Conservation (phyloP, 2,329 filamentous ascomycete genomes). For the Claviceps citrina region DNA sequence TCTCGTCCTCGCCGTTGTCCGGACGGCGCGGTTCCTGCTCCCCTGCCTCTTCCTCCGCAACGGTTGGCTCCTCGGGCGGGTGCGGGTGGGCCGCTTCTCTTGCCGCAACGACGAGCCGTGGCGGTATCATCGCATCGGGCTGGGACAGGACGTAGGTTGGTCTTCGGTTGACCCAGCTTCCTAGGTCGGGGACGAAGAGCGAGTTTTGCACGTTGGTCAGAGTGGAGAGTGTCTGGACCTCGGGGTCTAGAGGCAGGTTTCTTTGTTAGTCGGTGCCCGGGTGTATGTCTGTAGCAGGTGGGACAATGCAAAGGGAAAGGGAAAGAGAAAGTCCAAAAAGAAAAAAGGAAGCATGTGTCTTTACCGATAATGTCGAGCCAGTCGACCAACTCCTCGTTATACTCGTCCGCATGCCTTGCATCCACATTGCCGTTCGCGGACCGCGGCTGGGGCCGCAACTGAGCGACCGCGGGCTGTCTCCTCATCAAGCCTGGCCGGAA, state of each 20-base stretch:
- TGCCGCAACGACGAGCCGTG: neutral
- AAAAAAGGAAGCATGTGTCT: neutral
- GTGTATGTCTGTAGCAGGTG: too few species aligned
- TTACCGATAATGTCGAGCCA: constrained; percentile 26
- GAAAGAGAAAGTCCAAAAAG: neutral
- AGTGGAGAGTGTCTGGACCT: constrained; percentile 68
- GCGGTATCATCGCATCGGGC: neutral
- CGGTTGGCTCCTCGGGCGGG: constrained; percentile 9
- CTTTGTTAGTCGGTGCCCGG: too few species aligned
- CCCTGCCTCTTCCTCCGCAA: neutral
- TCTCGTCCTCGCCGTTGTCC: constrained; percentile 11
- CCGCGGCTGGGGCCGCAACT: constrained; percentile 1
- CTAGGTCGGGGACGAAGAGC: constrained; percentile 71
- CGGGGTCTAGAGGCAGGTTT: constrained; percentile 48
- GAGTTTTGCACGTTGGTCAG: constrained; percentile 85
- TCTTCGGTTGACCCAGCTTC: constrained; percentile 56
- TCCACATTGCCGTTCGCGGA: constrained; percentile 4
- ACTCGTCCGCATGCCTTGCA: constrained; percentile 17
- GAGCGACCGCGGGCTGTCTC: neutral
- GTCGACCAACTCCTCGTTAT: constrained; percentile 24
- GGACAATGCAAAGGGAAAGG: neutral
- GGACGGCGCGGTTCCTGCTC: constrained; percentile 3
- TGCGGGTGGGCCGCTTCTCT: neutral
- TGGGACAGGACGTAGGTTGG: constrained; percentile 63
- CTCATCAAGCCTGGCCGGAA: constrained; percentile 4